Evolutionary conservation across 2,329 filamentous ascomycete genomes (phyloP).

Genomic region (Coleophoma cylindrospora): DNA sequence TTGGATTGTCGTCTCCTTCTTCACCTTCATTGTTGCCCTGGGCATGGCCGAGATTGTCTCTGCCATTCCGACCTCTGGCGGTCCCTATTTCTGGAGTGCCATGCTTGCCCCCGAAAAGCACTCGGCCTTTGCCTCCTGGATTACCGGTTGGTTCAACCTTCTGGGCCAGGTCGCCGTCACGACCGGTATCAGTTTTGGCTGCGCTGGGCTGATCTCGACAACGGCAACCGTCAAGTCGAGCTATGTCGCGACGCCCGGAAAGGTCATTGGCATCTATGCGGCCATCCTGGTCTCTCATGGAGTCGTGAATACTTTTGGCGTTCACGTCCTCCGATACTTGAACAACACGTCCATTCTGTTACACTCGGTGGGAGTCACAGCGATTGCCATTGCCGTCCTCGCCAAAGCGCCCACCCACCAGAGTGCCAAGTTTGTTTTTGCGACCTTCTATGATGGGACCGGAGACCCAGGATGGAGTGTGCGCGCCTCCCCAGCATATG

Average conservation of each 20-base stretch:
- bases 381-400: constrained; percentile 49
- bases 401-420: constrained; percentile 53
- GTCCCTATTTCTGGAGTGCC: constrained; percentile 57
- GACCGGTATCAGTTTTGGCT: constrained; percentile 41
- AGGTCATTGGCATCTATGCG: constrained; percentile 54
- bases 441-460: constrained; percentile 47
- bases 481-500: constrained; percentile 47
- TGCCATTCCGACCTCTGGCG: constrained; percentile 52
- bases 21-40: constrained; percentile 48
- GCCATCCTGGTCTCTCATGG: constrained; percentile 49
- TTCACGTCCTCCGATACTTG: constrained; percentile 47
- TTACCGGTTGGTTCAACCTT: constrained; percentile 44
- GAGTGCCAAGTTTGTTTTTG: constrained; percentile 49
- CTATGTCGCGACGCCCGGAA: constrained; percentile 37
- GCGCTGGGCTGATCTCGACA: constrained; percentile 38
- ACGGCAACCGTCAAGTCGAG: constrained; percentile 36
- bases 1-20: constrained; percentile 50
- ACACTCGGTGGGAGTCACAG: constrained; percentile 46
- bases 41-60: constrained; percentile 56
- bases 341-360: constrained; percentile 52
- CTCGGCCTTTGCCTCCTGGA: constrained; percentile 40
- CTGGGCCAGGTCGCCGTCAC: constrained; percentile 44
- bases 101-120: constrained; percentile 44
- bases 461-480: constrained; percentile 46
- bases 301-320: constrained; percentile 52